phyloP scores from a whole-genome alignment of 306 rosid species.

The Betula pendula region DNA sequence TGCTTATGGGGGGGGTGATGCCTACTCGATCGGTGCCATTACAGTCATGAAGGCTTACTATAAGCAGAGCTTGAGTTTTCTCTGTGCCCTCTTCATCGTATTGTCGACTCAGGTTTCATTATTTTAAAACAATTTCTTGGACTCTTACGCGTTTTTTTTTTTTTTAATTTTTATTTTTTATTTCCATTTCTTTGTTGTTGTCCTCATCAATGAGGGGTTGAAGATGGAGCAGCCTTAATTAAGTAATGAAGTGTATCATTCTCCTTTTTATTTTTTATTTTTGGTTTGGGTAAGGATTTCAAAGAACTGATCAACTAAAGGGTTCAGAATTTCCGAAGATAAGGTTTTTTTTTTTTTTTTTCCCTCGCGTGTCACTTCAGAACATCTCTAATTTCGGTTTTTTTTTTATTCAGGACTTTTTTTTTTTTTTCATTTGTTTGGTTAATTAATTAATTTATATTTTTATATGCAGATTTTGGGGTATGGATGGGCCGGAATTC shows the following conservation, averaged over 20 bases:
- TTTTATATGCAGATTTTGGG: constrained; percentile 69
- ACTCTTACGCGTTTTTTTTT: background rate
- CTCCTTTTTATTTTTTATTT: background rate
- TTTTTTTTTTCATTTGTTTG: background rate
- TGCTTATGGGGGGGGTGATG: constrained; percentile 91
- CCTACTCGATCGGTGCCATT: constrained; percentile 96
- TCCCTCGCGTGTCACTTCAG: background rate
- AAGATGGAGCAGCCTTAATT: background rate
- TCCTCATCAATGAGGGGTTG: background rate
- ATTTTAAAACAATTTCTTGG: background rate
- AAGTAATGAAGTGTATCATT: background rate
- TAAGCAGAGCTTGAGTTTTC: constrained; percentile 64
- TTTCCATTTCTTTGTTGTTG: background rate
- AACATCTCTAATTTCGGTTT: background rate
- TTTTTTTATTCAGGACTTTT: background rate
- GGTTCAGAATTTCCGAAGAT: background rate
- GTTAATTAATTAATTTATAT: background rate
- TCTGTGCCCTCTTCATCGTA: constrained; percentile 74
- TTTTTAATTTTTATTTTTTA: background rate
- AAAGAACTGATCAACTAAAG: background rate
- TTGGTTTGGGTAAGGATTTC: background rate
- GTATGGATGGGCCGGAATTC: constrained; percentile 99
- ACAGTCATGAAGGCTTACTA: constrained; percentile 92
- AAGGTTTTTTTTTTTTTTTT: background rate
- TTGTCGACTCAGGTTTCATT: constrained; percentile 71